Base-by-base conservation (phyloP, 371 early-diverging fungal genomes). In the Syncephalastrum contaminatum region DNA sequence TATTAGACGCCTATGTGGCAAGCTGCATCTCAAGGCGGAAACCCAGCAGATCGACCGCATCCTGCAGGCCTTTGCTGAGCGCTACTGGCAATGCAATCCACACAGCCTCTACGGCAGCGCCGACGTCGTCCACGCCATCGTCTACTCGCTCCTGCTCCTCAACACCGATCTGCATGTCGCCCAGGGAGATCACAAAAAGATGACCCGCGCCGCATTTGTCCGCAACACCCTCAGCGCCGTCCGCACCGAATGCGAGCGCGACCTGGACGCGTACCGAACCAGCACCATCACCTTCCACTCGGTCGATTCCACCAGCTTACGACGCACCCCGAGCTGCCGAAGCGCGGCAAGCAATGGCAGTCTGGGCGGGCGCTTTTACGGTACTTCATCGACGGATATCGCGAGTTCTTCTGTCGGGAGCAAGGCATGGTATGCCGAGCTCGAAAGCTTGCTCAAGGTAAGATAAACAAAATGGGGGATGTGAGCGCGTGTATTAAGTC, bases 81-180 rank as follows among this genome's bases (percentile, higher is more conserved):
- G 91, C 3, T 96, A 88, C 67, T 90, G 89, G 79, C 82, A 82
- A 8, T 94, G 94, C 64, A 94, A 95, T 63, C 82, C 82, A 16
- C 57, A 77, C 13, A 63, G 77, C 40, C 52, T 81, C 12, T 77
- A 80, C 49, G 82, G 82, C 4, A 82, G 73, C 51, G 63, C 70
- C 55, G 88, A 88, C 58, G 86, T 89, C n/a, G 90, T 93, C 1
- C 90, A 97, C 61, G 91, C 90, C 6, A 82, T 94, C 53, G 81
- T 89, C 0, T 95, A 92, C 67, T 94, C 95, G 7, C 47, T 95
- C 3, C 67, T 97, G 54, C 64, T 97, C 48, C 81, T 97, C 18
- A 96, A 96, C 65, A 97, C 97, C 12, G 97, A 97, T 68, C 77
- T 96, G 18, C 92, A 94, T 59, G 82, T 91, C 43, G 93, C 92